These are phyloP conservation scores for Nicotiana undulata DNA, from an alignment of 257 asterid species.

Conservation along the genomic window DNA sequence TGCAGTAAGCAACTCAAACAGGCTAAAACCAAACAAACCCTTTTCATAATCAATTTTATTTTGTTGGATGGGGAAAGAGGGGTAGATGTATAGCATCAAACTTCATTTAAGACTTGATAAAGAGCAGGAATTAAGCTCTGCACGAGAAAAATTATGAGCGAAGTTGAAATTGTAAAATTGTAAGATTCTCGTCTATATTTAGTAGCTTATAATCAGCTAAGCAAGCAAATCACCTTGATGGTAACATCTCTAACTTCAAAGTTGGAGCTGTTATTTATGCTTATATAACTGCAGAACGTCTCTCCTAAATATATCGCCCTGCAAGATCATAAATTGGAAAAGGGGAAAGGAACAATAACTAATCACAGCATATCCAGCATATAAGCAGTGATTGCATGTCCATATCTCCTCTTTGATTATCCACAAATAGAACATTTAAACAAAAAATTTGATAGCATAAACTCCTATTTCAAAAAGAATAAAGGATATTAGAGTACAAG, in stretches of 20 bases:
- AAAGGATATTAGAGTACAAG: not conserved
- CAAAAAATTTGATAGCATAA: not conserved
- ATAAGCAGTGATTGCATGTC: not conserved
- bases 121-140: not conserved
- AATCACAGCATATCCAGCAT: not conserved
- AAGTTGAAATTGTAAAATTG: not conserved
- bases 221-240: constrained; percentile 52
- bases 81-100: not conserved
- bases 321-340: constrained; percentile 3
- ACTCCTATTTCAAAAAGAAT: not conserved
- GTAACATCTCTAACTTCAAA: constrained; percentile 80
- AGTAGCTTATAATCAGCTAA: not conserved
- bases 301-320: constrained; percentile 99
- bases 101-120: not conserved
- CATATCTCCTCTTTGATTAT: not conserved
- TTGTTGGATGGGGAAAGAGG: not conserved
- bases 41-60: not conserved
- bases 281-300: constrained; percentile 95
- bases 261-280: constrained; percentile 91
- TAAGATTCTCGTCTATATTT: not conserved
- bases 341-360: not conserved
- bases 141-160: too few relatives aligned
- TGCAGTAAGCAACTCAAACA: not conserved
- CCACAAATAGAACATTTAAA: not conserved
- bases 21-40: not conserved